Evolutionary conservation across 2,329 filamentous ascomycete genomes (phyloP), one percentile per base, ranked within the genome.

Genomic region (Arachnomyces sp.): DNA sequence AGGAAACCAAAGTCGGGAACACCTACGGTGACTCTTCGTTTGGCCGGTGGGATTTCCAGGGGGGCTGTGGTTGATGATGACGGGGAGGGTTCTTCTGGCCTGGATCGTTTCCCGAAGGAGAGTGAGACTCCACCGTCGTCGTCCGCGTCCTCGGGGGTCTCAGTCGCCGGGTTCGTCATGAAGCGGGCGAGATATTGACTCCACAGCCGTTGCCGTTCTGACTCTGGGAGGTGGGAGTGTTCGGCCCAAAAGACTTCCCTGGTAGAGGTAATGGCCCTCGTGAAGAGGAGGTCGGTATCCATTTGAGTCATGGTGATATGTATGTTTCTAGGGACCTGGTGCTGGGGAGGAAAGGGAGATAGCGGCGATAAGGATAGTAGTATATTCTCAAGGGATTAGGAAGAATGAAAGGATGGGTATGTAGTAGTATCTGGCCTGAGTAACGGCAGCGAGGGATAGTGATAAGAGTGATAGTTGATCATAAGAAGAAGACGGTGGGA

Each of bases 1-100:
- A 50, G 46, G 46, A 45, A 53, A 61, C 53, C 52, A 62, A 59
- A 57, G 54, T 55, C 54, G 59, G 58, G 57, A 57, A 57, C 52
- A 65, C 64, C 55, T 67, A 67, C 64, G 61, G 59, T 65, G 57
- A 61, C 63, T 61, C 62, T 61, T 57, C 64, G 62, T 57, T 67
- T 67, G 40, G 60, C 56, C 53, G 53, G 54, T 38, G 55, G 61
- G 47, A 56, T 54, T 56, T 56, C 56, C 56, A 59, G 59, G 53
- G 62, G 58, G 39, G 61, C 46, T 38, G 57, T 64, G 50, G 20
- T 5, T 59, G 58, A 38, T 62, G 61, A 43, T 56, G 57, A 45
- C n/a, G n/a, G n/a, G n/a, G n/a, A n/a, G n/a, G n/a, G n/a, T n/a
- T 64, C 59, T 57, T 63, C 61, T 59, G 20, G 20, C 20, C 65